These are phyloP conservation scores for Cyclospora cayetanensis DNA, from an alignment of 169 alveolate species.

Conservation along the genomic window DNA sequence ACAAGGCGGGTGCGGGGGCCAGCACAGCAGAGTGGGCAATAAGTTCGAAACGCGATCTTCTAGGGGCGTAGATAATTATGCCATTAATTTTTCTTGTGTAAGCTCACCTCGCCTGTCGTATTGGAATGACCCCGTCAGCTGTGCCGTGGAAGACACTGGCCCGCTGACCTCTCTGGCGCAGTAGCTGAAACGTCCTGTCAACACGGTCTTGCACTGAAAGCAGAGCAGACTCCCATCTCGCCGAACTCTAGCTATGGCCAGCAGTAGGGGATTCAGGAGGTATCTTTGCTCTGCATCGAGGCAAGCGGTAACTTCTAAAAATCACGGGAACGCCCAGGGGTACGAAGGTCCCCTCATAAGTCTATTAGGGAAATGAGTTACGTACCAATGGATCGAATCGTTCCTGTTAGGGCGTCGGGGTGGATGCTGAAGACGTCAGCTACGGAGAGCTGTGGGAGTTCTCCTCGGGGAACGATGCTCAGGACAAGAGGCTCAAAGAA, in stretches of 20 bases:
- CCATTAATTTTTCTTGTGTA: not conserved
- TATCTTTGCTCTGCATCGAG: not conserved
- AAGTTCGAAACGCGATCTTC: not conserved
- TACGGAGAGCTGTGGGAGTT: conserved; percentile 62
- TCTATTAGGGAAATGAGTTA: not conserved
- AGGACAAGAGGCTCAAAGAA: conserved; percentile 52
- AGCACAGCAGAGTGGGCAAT: not conserved
- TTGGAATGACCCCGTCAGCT: conserved; percentile 66
- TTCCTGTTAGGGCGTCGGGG: conserved; percentile 66
- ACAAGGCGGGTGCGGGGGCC: not conserved
- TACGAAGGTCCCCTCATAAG: not conserved
- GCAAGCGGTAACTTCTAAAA: not conserved
- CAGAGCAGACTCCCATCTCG: not conserved
- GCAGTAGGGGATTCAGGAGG: not conserved
- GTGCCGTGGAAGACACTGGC: conserved; percentile 65
- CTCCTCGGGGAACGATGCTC: conserved; percentile 41
- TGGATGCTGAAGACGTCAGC: conserved; percentile 67
- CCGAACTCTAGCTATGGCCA: not conserved
- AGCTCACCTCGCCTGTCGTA: conserved; percentile 51
- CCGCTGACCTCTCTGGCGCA: conserved; percentile 51
- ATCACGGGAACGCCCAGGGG: not conserved
- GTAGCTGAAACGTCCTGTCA: not conserved
- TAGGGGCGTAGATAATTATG: not conserved
- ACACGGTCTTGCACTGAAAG: conserved; percentile 3
- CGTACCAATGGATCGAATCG: conserved; percentile 68